These are phyloP conservation scores for Xylariaceae sp. DNA, from an alignment of 2,329 filamentous ascomycete genomes.

Conservation along the genomic window DNA sequence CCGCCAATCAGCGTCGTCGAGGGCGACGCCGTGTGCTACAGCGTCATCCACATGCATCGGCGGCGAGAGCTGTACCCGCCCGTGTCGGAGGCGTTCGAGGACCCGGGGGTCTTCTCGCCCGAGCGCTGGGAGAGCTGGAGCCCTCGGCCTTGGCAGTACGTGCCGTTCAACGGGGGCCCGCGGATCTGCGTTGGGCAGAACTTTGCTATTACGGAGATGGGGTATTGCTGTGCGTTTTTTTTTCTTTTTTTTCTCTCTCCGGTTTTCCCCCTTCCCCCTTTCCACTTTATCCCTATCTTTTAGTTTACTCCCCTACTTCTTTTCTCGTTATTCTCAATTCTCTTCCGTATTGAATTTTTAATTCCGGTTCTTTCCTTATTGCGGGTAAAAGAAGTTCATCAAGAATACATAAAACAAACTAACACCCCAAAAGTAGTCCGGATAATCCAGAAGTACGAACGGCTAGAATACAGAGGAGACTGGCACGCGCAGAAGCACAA, in stretches of 20 bases:
- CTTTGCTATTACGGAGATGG: constrained; percentile 24
- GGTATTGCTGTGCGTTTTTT: constrained; percentile 17
- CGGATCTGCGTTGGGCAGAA: constrained; percentile 37
- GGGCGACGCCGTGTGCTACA: constrained; percentile 19
- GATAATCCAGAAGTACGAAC: constrained; percentile 23
- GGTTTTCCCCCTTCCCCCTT: too few species aligned
- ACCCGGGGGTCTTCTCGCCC: constrained; percentile 21
- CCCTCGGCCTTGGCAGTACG: constrained; percentile 42
- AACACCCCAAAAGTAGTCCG: constrained; percentile 12
- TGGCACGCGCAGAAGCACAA: constrained; percentile 21
- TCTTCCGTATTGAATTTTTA: too few species aligned
- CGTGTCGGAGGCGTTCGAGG: constrained; percentile 18
- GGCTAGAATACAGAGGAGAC: constrained; percentile 21
- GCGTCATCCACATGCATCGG: constrained; percentile 13
- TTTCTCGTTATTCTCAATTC: too few species aligned
- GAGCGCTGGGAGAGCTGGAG: constrained; percentile 37
- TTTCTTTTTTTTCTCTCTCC: neutral
- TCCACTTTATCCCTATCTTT: too few species aligned
- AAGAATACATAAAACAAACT: too few species aligned
- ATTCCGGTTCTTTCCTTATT: too few species aligned
- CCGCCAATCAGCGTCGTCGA: constrained; percentile 18
- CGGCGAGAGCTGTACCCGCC: constrained; percentile 22
- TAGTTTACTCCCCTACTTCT: too few species aligned
- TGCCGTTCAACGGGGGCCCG: constrained; percentile 54
- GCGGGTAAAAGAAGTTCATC: too few species aligned